Evolutionary conservation across 1,139 yeast species (phyloP), one percentile per base, ranked within the genome.

Genomic region (Arxiozyma bovina): DNA sequence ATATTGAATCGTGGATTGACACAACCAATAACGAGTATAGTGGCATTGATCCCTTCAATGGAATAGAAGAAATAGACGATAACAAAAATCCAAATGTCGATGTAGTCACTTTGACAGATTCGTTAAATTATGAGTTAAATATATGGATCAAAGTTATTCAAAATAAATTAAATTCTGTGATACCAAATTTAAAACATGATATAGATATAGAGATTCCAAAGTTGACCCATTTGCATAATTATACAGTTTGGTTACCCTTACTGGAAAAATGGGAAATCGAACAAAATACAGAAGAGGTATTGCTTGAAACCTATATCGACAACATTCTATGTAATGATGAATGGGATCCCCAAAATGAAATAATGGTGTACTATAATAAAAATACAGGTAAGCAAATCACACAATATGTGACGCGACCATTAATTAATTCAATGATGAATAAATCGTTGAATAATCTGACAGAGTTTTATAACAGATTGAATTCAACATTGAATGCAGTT

Each of bases 401-500:
- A 15, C 63, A 67, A 44, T 73, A 71, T 57, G 75, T 84, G 21
- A 69, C 83, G 0, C 74, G 91, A 63, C 82, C 84, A 63, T 79
- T 77, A 53, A 74, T 82, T 65, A 74, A 89, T 64, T 83, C 79
- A 55, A 56, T 64, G 30, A 66, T 78, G 17, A 46, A 5, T 21
- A 46, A 42, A 21, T 38, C 43, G 3, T 15, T 22, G 7, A 17
- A 20, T 1, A 15, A 21, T 6, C 21, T 46, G 20, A 46, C 22
- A 6, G 42, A 38, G 5, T 38, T 20, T 22, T 46, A 46, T 46
- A 21, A 7, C 1, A 38, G n/a, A 18, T 41, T 25, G 18, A 38
- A 22, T 9, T 15, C 21, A 4, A 22, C 27, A 22, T 21, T 46
- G 3, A 38, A 34, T 15, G 69, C 63, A 56, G 66, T 71, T 58